Evolutionary conservation across 78 protist species (phyloP), one percentile per base, ranked within the genome.

Genomic region (Dictyostelium discoideum): DNA sequence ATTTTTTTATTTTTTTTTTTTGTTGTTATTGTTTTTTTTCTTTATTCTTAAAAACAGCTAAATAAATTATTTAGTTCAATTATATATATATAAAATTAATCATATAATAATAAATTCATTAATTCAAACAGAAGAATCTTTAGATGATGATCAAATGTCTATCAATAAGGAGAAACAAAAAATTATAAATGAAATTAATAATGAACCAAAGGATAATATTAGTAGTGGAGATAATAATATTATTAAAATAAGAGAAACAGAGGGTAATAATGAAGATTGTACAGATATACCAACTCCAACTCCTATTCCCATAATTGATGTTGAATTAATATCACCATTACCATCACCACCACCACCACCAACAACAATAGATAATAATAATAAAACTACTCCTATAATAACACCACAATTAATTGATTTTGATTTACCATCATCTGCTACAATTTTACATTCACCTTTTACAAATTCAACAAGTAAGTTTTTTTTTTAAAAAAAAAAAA

Each of bases 341-440:
- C 65, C 76, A 32, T 32, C 37, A 32, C 1, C 37, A 24, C 10
- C 81, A 60, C 2, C 67, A 40, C n/a, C 79, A 84, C 65, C 76
- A 22, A 14, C 73, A 9, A n/a, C 16, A 54, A 22, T 14, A 0
- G n/a, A 20, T 42, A 5, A 42, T 42, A 3, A 42, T 5, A 26
- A 16, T 20, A 20, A 2, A 13, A 1, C 20, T 11, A n/a, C 84
- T 16, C 42, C 84, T 32, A 32, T 32, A 29, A 50, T 48, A 81
- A 5, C 85, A n/a, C 14, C 13, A 10, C 65, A 32, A 48, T 14
- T 9, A 13, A 82, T 90, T 72, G 84, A 90, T 39, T 90, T 90
- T 50, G 88, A 90, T 48, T 73, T 90, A 50, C 95, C 95, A 11
- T 32, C 87, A n/a, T 90, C 95, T 73, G 95, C 95, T 48, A 82